phyloP scores from a whole-genome alignment of 768 basidiomycete genomes.

The Termitomyces sp. region DNA sequence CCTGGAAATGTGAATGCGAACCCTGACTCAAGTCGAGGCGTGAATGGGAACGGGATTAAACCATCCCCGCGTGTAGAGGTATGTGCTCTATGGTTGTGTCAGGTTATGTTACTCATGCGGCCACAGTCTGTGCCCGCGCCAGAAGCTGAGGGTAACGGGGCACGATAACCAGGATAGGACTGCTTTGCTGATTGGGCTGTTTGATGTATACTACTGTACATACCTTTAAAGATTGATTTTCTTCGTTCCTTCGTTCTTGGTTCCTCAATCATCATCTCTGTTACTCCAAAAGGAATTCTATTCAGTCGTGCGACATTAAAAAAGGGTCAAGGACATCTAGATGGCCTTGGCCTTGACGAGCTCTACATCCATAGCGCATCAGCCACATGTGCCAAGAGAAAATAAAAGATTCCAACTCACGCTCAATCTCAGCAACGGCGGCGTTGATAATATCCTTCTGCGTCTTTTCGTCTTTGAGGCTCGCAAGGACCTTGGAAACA shows the following conservation, averaged over 20 bases:
- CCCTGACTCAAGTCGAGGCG: too few relatives aligned
- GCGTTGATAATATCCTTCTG: conserved; percentile 78
- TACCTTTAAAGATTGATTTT: background rate
- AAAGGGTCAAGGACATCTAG: conserved; percentile 34
- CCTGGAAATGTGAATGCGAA: background rate
- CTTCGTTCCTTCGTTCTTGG: background rate
- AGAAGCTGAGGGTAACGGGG: background rate
- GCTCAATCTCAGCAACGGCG: conserved; percentile 87
- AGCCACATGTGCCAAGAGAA: background rate
- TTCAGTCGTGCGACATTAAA: background rate
- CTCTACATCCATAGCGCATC: conserved; percentile 37
- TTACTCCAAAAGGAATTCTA: conserved; percentile 3
- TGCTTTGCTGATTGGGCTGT: background rate
- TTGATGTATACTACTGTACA: background rate
- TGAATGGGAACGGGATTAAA: background rate
- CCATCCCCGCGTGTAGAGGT: background rate
- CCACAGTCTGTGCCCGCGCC: background rate
- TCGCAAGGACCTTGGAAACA: conserved; percentile 82
- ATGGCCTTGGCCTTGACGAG: conserved; percentile 91
- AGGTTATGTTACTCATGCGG: background rate
- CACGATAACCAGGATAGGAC: background rate
- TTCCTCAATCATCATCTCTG: background rate
- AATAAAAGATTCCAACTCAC: conserved; percentile 47
- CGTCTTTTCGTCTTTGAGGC: conserved; percentile 81
- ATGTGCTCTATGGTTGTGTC: background rate